Evolutionary conservation across 495 filamentous ascomycete genomes (phyloP).

Genomic region (Hamigera avellanea): DNA sequence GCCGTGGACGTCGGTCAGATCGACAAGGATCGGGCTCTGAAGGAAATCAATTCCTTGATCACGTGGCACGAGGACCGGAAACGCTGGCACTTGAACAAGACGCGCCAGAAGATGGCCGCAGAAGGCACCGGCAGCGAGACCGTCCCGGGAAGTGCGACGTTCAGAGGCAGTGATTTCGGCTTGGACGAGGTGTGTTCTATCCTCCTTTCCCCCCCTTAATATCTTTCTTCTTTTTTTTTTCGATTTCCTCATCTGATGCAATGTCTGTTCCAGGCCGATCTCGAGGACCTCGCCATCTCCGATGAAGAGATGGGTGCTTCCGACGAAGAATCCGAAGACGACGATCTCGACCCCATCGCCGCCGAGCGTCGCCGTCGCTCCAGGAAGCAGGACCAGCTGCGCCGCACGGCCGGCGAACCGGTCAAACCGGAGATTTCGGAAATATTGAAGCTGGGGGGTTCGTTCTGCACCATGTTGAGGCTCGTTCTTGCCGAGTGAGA

Average conservation of each 20-base stretch:
- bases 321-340: conserved; percentile 63
- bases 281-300: conserved; percentile 70
- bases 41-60: conserved; percentile 75
- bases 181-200: conserved; percentile 69
- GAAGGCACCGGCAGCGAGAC: conserved; percentile 43
- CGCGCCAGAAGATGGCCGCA: conserved; percentile 94
- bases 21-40: conserved; percentile 57
- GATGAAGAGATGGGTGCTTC: conserved; percentile 55
- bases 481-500: conserved; percentile 76
- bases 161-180: conserved; percentile 76
- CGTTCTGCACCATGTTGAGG: conserved; percentile 77
- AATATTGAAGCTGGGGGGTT: conserved; percentile 61
- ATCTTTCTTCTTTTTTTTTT: conserved; percentile 2
- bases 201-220: too few species aligned
- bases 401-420: conserved; percentile 80
- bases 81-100: conserved; percentile 96
- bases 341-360: conserved; percentile 73
- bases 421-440: conserved; percentile 71
- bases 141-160: conserved; percentile 41
- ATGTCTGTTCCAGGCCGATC: conserved; percentile 54
- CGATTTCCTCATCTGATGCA: conserved; percentile 2
- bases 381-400: conserved; percentile 65
- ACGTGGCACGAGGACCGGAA: conserved; percentile 91
- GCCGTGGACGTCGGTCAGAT: conserved; percentile 55
- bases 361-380: conserved; percentile 67